Base-by-base conservation (phyloP, 495 filamentous ascomycete genomes). In the Pseudoneurospora amorphoporcata region DNA sequence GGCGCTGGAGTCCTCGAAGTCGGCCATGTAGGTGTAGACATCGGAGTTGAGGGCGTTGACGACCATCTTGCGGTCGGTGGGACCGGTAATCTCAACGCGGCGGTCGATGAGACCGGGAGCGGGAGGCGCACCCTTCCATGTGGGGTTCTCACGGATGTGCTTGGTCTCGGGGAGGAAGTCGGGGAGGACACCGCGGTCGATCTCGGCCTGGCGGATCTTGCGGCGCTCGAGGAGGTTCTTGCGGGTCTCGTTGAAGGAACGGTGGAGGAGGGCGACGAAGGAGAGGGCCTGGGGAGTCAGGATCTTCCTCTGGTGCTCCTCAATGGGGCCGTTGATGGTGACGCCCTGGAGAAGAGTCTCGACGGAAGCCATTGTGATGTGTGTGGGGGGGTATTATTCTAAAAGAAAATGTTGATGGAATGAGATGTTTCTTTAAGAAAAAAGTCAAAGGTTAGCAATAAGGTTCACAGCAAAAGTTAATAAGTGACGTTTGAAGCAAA, bases 1-100 rank as follows among this genome's bases (percentile, higher is more conserved):
- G 35, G 96, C 95, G 81, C 88, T 97, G 4, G 95, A 98, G 81
- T 99, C 94, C 84, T 99, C 95, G 72, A 99, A 95, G 85, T 99
- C 95, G 38, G 95, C 96, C 95, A 99, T 99, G 81, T 99, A 99
- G 39, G 95, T 98, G 93, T 93, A 99, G 23, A 98, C 96, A 79
- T 98, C 89, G 43, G 95, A 91, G 82, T 99, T 99, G 81, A 99
- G 78, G 7, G 95, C 95, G 83, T 99, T 99, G 71, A 99, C 93
- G 45, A 99, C 94, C 95, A 99, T 99, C 89, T 98, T 99, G 73
- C 96, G 88, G 83, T 98, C 95, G 4, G 95, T 98, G 0, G 95
- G 95, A 2, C 95, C 95, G 16, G 95, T 99, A 83, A 99, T 99
- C 87, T 99, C 95, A n/a, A 97, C 94, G 74, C 95, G 87, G 73